Conservation (phyloP, 2,329 filamentous ascomycete species). For the Tympanopsis confertula region DNA sequence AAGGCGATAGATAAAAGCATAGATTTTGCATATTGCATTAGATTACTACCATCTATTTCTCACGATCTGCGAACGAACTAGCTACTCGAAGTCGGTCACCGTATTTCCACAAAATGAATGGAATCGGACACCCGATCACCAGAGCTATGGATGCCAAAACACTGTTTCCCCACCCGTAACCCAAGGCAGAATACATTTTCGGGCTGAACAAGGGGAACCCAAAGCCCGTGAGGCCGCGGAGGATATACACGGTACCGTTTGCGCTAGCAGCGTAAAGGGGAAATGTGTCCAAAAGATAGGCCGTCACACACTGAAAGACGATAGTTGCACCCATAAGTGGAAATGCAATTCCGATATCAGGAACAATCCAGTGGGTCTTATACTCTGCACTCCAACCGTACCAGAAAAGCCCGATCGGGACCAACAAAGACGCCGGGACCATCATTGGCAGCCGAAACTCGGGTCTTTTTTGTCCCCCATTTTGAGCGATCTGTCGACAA, state of each 20-base stretch:
- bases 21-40: too few species aligned
- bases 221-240: not conserved
- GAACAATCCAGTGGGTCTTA: constrained; percentile 37
- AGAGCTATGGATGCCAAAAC: constrained; percentile 24
- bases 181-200: constrained; percentile 11
- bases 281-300: constrained; percentile 37
- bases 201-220: constrained; percentile 4
- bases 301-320: constrained; percentile 37
- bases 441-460: constrained; percentile 38
- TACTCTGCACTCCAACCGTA: constrained; percentile 44
- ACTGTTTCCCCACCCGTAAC: constrained; percentile 28
- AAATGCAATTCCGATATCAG: constrained; percentile 37
- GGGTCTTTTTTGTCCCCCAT: constrained; percentile 14
- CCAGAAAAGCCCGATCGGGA: constrained; percentile 36
- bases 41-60: too few species aligned
- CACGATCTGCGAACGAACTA: constrained; percentile 11
- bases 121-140: constrained; percentile 25
- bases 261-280: constrained; percentile 7
- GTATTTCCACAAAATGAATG: constrained; percentile 30
- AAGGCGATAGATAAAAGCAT: too few species aligned
- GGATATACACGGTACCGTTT: not conserved
- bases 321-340: constrained; percentile 37
- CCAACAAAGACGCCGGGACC: constrained; percentile 36
- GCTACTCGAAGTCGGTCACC: constrained; percentile 23
- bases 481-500: constrained; percentile 9